Conservation (phyloP, 192 early-diverging fungal species). For the Cetraspora pellucida region DNA sequence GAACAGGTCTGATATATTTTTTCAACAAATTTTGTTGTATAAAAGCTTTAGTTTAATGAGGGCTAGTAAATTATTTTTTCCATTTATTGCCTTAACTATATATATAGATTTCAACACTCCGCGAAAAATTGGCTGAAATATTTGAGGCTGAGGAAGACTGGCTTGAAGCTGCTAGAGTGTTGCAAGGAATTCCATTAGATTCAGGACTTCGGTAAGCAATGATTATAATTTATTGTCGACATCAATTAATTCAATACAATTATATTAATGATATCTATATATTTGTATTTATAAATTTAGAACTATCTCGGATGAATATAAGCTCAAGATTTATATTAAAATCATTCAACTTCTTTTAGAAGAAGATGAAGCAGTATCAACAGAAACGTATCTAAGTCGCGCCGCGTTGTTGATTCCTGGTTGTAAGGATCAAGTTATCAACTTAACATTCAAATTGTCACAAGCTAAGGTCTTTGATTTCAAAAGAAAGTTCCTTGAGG, state of each 20-base stretch:
- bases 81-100: not conserved
- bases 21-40: not conserved
- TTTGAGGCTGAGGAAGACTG: conserved; percentile 76
- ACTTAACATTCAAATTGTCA: conserved; percentile 73
- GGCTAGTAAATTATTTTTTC: not conserved
- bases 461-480: conserved; percentile 86
- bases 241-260: not conserved
- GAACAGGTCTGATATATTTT: conserved; percentile 60
- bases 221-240: not conserved
- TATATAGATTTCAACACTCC: conserved; percentile 65
- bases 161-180: conserved; percentile 80
- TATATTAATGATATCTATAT: too few species aligned
- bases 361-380: conserved; percentile 78
- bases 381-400: conserved; percentile 84
- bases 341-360: conserved; percentile 85
- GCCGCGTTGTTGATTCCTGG: conserved; percentile 68
- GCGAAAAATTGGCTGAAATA: conserved; percentile 75
- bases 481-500: conserved; percentile 84
- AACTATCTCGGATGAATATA: conserved; percentile 64
- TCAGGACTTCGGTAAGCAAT: conserved; percentile 72
- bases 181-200: conserved; percentile 90
- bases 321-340: conserved; percentile 79
- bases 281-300: conserved; percentile 28
- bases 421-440: conserved; percentile 52
- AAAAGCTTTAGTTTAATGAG: not conserved